Percentiles rank a stretch among this genome's conserved stretches.
These are phyloP conservation scores for Penstemon davidsonii DNA, from an alignment of 257 asterid species.

Conservation along the genomic window DNA sequence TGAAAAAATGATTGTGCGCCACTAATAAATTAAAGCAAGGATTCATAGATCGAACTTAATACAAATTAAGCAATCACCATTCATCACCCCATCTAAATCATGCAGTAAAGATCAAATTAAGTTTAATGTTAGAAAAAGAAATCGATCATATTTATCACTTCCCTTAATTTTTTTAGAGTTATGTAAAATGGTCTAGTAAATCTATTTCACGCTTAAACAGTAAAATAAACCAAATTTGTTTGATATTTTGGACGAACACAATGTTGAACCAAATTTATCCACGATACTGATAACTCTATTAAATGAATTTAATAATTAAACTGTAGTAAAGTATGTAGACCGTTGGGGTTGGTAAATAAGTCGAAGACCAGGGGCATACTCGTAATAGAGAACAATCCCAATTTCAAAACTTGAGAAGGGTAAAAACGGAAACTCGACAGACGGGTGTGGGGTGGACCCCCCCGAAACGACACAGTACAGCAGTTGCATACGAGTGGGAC, in stretches of 20 bases:
- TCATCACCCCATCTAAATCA: too few species aligned
- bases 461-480: conserved; percentile 7
- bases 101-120: too few species aligned
- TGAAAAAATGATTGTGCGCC: neutral
- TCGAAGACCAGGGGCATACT: conserved; percentile 19
- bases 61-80: too few species aligned
- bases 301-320: neutral
- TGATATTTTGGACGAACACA: too few species aligned
- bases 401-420: conserved; percentile 34
- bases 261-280: too few species aligned
- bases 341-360: conserved; percentile 24
- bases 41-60: too few species aligned
- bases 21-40: neutral
- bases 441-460: conserved; percentile 21
- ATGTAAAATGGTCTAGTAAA: neutral
- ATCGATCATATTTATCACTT: too few species aligned
- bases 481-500: too few species aligned
- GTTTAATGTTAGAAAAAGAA: too few species aligned
- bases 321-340: neutral
- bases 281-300: too few species aligned
- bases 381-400: neutral
- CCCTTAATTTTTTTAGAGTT: too few species aligned
- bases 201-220: neutral
- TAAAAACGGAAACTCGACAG: conserved; percentile 23
- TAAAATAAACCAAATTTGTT: too few species aligned